phyloP scores from a whole-genome alignment of 2,329 filamentous ascomycete genomes.

The Ophiognomonia clavigignenti-juglandacearum region DNA sequence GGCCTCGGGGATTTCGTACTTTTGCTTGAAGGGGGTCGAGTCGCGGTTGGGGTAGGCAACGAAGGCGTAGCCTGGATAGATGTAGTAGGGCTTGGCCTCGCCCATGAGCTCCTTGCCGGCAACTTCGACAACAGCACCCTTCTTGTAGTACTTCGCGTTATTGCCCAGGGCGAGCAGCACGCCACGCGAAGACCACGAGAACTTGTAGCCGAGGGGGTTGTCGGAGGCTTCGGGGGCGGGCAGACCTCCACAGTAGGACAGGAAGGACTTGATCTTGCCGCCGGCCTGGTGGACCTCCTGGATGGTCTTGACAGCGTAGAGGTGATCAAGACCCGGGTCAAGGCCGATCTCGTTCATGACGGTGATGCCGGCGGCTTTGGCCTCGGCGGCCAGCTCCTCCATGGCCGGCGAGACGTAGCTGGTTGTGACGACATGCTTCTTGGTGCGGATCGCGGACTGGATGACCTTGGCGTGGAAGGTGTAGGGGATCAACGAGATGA shows the following conservation, averaged over 20 bases:
- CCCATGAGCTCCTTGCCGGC: constrained; percentile 72
- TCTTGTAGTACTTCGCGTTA: constrained; percentile 75
- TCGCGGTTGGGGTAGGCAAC: constrained; percentile 94
- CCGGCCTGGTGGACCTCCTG: constrained; percentile 80
- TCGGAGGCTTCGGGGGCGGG: constrained; percentile 68
- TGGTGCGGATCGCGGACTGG: constrained; percentile 85
- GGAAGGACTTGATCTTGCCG: constrained; percentile 79
- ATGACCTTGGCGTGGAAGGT: constrained; percentile 84
- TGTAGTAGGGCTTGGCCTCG: constrained; percentile 82
- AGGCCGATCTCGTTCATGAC: constrained; percentile 96
- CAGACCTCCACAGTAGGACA: constrained; percentile 80
- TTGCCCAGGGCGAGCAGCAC: constrained; percentile 85
- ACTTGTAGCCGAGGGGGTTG: constrained; percentile 93
- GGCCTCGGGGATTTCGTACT: constrained; percentile 88
- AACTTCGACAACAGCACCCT: constrained; percentile 68
- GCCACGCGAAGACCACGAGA: constrained; percentile 71
- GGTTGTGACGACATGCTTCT: constrained; percentile 96
- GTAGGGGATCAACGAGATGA: constrained; percentile 85
- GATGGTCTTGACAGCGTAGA: constrained; percentile 83
- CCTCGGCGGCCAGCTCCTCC: constrained; percentile 76
- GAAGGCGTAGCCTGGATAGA: constrained; percentile 83
- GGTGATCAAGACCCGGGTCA: constrained; percentile 69
- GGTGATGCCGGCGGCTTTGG: constrained; percentile 88
- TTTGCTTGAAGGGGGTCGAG: constrained; percentile 76
- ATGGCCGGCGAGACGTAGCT: constrained; percentile 91